Evolutionary conservation across 371 early-diverging fungal genomes (phyloP).

Genomic region (Saksenaea oblongispora): DNA sequence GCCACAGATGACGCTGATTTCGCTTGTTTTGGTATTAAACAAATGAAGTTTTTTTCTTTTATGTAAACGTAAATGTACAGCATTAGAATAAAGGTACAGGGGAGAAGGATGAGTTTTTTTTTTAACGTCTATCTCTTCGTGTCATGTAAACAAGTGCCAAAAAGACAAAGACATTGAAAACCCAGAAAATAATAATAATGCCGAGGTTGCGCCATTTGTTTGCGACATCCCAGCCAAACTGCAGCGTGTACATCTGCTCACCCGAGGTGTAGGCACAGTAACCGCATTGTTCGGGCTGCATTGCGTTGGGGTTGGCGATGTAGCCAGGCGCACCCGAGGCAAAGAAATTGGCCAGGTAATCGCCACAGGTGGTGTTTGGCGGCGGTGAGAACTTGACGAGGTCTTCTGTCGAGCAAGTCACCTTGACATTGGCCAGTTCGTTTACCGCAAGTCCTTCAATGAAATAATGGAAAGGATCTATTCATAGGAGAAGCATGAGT

Average conservation of each 20-base stretch:
- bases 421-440: slow-evolving; percentile 47
- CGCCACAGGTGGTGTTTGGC: slow-evolving; percentile 50
- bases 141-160: slow-evolving; percentile 10
- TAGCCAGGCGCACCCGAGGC: slow-evolving; percentile 45
- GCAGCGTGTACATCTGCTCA: slow-evolving; percentile 42
- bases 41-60: not conserved
- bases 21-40: not conserved
- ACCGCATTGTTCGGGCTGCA: slow-evolving; percentile 38
- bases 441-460: slow-evolving; percentile 65
- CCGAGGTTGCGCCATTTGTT: slow-evolving; percentile 68
- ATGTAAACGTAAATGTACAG: not conserved
- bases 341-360: slow-evolving; percentile 53
- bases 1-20: too few species aligned
- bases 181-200: slow-evolving; percentile 47
- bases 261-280: slow-evolving; percentile 59
- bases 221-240: slow-evolving; percentile 21
- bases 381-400: slow-evolving; percentile 50
- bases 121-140: slow-evolving; percentile 12
- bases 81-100: not conserved
- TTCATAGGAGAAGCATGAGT: not conserved
- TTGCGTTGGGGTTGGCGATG: slow-evolving; percentile 41
- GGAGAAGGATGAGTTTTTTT: not conserved
- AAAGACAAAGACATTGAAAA: slow-evolving; percentile 44
- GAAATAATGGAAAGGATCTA: slow-evolving; percentile 61
- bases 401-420: slow-evolving; percentile 47